Base-by-base conservation (phyloP, 164 flowering plant genomes). In the Cinnamomum chago region DNA sequence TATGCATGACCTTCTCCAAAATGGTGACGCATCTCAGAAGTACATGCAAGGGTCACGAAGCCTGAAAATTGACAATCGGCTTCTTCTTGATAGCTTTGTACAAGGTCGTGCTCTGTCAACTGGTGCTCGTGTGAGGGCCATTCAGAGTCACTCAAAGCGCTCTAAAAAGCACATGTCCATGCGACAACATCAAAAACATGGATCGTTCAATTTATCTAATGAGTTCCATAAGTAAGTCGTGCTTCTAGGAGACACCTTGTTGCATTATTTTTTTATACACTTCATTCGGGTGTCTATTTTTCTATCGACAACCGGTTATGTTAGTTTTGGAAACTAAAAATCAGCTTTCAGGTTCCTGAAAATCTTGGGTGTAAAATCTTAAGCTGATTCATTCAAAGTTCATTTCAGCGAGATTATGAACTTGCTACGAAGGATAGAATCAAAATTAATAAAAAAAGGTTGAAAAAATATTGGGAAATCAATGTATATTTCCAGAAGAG, bases 1-100 rank as follows among this genome's bases (percentile, higher is more conserved):
- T 70, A 76, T 89, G 65, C 90, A 90, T 70, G 88, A 87, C 62
- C 89, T 91, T 76, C 81, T 93, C 60, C 89, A 81, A 76, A 87
- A 77, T 66, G 97, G 99, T 13, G 97, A 95, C 81, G 73, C 86
- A 25, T 91, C 97, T 65, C 87, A 86, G 80, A 90, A 91, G 73
- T 90, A 90, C 83, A 79, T 82, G 84, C 90, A 88, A 22, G 94
- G 94, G 40, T 86, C 92, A 35, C 88, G 78, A 83, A 87, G 83
- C 79, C 76, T 70, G 79, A 90, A 87, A 79, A 73, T 88, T 69
- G 97, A 95, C 70, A 84, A 85, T 75, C 82, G 86, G 86, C 77
- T 91, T 71, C 90, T 87, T 69, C 92, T 95, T 72, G 97, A 93
- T 83, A 90, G 83, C 84, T 79, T 72, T 75, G 88, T 88, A 35